A percentile compares a stretch with the other conserved stretches of the same genome.
phyloP scores from a whole-genome alignment of 202 grass and related monocot species.

The Hordeum pubiflorum region DNA sequence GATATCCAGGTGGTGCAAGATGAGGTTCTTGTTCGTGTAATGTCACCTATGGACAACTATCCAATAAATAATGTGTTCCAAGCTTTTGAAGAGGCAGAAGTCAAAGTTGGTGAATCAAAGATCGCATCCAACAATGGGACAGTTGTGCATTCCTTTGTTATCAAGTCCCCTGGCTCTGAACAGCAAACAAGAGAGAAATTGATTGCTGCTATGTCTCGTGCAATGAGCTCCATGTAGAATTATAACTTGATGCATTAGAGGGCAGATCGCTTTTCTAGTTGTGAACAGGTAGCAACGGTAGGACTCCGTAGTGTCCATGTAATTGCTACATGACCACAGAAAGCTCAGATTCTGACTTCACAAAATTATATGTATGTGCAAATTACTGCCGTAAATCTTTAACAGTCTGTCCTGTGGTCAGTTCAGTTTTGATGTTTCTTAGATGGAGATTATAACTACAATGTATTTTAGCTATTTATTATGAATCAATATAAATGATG shows the following conservation, averaged over 20 bases:
- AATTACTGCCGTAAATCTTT: neutral
- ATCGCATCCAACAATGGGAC: neutral
- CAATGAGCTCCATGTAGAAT: neutral
- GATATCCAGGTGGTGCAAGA: constrained; percentile 8
- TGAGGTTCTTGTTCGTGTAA: constrained; percentile 8
- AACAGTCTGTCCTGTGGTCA: neutral
- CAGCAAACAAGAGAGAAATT: constrained; percentile 7
- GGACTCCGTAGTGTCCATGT: neutral
- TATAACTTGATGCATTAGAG: neutral
- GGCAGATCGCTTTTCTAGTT: neutral
- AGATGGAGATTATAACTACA: neutral
- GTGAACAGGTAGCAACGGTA: neutral
- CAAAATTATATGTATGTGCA: neutral
- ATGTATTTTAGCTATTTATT: neutral
- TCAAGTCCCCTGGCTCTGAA: constrained; percentile 7
- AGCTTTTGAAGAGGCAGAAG: constrained; percentile 13
- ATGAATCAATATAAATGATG: neutral
- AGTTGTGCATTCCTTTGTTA: neutral
- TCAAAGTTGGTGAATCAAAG: neutral
- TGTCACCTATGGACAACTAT: neutral
- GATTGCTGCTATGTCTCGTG: constrained; percentile 4
- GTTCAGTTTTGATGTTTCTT: constrained; percentile 1
- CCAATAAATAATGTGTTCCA: constrained; percentile 4
- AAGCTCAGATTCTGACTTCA: neutral
- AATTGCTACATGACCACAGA: neutral